Evolutionary conservation across 1,284 basidiomycete species (phyloP), one percentile per base, ranked within the genome.

Genomic region (Cryptococcus amylolentus): DNA sequence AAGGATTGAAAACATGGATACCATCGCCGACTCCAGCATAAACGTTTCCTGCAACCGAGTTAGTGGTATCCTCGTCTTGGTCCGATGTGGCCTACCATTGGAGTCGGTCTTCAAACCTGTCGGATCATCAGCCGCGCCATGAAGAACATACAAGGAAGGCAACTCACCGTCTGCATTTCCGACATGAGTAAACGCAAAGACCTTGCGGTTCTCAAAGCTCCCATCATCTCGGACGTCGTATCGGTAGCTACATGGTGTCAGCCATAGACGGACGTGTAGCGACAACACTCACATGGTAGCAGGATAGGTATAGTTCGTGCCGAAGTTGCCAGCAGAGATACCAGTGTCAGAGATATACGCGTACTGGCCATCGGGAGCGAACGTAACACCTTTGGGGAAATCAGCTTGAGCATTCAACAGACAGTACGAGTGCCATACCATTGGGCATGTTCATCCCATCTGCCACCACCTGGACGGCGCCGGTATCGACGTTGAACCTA

Each of bases 21-120:
- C 88, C 89, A 63, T 91, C 88, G 5, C 83, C 85, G 57, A 81
- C 82, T 3, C 85, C 85, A 16, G 83, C 79, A 62, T 87, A 88
- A 1, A 89, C 81, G 64, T 88, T 88, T 2, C 87, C 87, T 2
- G 31, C 1, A 5, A 7, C 2, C 23, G 31, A 35, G 31, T 35
- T 10, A 35, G 31, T 35, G 6, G 10, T 10, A 35, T 35, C 10
- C 31, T 35, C 31, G 31, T 35, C 31, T 10, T 6, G 10, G 31
- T 10, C 6, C 7, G 31, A 10, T 35, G 31, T 8, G 10, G 31
- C 31, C 23, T 23, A 35, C 31, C 31, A 35, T 80, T 67, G 1
- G 75, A 76, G 66, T 90, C 87, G 31, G 80, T 72, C 63, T 83
- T 82, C 37, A 84, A 67, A n/a, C 82, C 68, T 67, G 40, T n/a